phyloP scores from a whole-genome alignment of 345 rosid genomes.

The Eucalyptus tenuipes region DNA sequence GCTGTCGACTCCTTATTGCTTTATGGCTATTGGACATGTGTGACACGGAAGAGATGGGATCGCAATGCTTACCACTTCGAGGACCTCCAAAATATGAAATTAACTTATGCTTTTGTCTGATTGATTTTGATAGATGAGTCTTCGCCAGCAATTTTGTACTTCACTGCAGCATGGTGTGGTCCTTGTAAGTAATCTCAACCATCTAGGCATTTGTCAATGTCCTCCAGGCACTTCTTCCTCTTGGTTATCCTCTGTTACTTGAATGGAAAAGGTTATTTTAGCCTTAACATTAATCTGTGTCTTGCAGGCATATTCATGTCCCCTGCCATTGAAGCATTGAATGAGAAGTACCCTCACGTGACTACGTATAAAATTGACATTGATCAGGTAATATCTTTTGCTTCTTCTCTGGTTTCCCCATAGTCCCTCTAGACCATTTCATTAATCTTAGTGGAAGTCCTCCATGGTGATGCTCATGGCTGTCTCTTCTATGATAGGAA shows the following conservation, averaged over 20 bases:
- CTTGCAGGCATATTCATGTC: conserved; percentile 56
- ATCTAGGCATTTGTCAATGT: background rate
- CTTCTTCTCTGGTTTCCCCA: background rate
- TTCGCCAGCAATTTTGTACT: conserved; percentile 57
- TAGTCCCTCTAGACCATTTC: too few relatives aligned
- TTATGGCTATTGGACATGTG: background rate
- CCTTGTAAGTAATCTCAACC: conserved; percentile 54
- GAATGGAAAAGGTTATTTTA: background rate
- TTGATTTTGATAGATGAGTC: conserved; percentile 34
- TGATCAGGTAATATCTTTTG: conserved; percentile 39
- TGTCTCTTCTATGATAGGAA: background rate
- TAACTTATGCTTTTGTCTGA: background rate
- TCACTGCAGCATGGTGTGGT: conserved; percentile 83
- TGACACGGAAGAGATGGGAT: too few relatives aligned
- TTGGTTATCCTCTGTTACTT: background rate
- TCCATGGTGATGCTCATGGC: too few relatives aligned
- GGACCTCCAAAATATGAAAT: background rate
- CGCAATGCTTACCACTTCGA: background rate
- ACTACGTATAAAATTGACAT: conserved; percentile 71
- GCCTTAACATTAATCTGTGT: background rate
- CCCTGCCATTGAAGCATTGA: conserved; percentile 46
- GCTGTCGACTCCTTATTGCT: background rate
- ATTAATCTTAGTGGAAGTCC: too few relatives aligned
- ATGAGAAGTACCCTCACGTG: conserved; percentile 49
- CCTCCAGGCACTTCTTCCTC: background rate